Evolutionary conservation across 202 grass and related monocot genomes (phyloP).

Genomic region (Setaria viridis): DNA sequence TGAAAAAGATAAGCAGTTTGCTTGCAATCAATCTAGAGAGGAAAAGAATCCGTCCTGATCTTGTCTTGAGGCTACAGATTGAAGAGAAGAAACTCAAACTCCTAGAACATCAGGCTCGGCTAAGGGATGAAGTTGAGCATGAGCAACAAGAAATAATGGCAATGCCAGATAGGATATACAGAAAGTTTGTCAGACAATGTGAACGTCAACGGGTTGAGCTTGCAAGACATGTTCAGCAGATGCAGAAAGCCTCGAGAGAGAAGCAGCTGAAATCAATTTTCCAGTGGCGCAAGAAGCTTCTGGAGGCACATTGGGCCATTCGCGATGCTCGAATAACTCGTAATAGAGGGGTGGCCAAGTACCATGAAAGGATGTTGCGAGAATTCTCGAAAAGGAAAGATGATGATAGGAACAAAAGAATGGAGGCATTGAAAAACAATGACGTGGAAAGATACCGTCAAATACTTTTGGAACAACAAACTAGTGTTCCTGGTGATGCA

Average conservation of each 20-base stretch:
- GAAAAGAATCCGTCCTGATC: slow-evolving; percentile 93
- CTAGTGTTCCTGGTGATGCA: slow-evolving; percentile 87
- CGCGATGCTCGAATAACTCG: slow-evolving; percentile 92
- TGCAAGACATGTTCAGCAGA: slow-evolving; percentile 82
- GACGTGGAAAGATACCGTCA: slow-evolving; percentile 96
- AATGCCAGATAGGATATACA: slow-evolving; percentile 94
- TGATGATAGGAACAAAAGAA: slow-evolving; percentile 95
- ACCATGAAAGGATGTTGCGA: slow-evolving; percentile 97
- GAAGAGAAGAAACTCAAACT: slow-evolving; percentile 99
- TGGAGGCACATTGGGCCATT: slow-evolving; percentile 94
- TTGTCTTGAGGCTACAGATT: slow-evolving; percentile 91
- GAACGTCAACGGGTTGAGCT: slow-evolving; percentile 87
- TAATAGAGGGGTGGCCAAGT: slow-evolving; percentile 94
- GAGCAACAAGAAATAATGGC: slow-evolving; percentile 98
- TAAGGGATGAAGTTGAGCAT: slow-evolving; percentile 95
- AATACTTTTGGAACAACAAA: slow-evolving; percentile 95
- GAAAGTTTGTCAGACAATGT: slow-evolving; percentile 94
- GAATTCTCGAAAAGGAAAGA: slow-evolving; percentile 99
- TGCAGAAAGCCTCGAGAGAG: slow-evolving; percentile 87
- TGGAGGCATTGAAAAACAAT: slow-evolving; percentile 99
- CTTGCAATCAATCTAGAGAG: slow-evolving; percentile 92
- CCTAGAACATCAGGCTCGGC: slow-evolving; percentile 76
- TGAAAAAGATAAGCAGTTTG: slow-evolving; percentile 93
- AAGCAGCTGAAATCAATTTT: slow-evolving; percentile 91
- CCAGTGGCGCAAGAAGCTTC: slow-evolving; percentile 97